phyloP scores from a whole-genome alignment of 805 yeast species.

The Ogataea methylovora region DNA sequence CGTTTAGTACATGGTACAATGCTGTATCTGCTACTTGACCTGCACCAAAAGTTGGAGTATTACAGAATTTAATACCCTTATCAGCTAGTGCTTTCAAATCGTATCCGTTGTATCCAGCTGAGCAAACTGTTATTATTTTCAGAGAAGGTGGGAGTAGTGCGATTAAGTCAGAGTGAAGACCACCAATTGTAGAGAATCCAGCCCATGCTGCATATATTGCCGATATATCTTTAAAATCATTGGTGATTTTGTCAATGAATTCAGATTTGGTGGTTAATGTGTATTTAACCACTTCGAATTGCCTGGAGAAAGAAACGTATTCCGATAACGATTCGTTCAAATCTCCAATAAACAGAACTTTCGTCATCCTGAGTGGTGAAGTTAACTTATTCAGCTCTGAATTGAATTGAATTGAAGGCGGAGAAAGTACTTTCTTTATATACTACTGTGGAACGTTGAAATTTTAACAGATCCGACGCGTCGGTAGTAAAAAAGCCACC shows the following conservation, averaged over 20 bases:
- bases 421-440: too few species aligned
- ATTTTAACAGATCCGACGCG: too few species aligned
- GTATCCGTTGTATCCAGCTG: slow-evolving; percentile 43
- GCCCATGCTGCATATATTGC: slow-evolving; percentile 49
- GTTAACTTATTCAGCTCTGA: too few species aligned
- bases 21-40: slow-evolving; percentile 72
- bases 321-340: slow-evolving; percentile 39
- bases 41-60: slow-evolving; percentile 53
- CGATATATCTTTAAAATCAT: slow-evolving; percentile 29
- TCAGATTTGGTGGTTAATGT: slow-evolving; percentile 32
- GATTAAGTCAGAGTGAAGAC: slow-evolving; percentile 32
- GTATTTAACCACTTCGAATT: slow-evolving; percentile 33
- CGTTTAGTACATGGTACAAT: slow-evolving; percentile 46
- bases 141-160: slow-evolving; percentile 33
- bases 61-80: slow-evolving; percentile 44
- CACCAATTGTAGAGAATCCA: slow-evolving; percentile 37
- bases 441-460: too few species aligned
- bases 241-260: slow-evolving; percentile 16
- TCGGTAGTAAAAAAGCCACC: too few species aligned
- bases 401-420: neutral
- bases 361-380: too few species aligned
- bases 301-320: slow-evolving; percentile 33
- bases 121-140: slow-evolving; percentile 43
- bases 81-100: slow-evolving; percentile 29
- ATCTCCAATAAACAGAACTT: slow-evolving; percentile 44